Percentiles rank a stretch among this genome's conserved stretches.
These are phyloP conservation scores for Tremella fuciformis DNA, from an alignment of 768 basidiomycete species.

Conservation along the genomic window DNA sequence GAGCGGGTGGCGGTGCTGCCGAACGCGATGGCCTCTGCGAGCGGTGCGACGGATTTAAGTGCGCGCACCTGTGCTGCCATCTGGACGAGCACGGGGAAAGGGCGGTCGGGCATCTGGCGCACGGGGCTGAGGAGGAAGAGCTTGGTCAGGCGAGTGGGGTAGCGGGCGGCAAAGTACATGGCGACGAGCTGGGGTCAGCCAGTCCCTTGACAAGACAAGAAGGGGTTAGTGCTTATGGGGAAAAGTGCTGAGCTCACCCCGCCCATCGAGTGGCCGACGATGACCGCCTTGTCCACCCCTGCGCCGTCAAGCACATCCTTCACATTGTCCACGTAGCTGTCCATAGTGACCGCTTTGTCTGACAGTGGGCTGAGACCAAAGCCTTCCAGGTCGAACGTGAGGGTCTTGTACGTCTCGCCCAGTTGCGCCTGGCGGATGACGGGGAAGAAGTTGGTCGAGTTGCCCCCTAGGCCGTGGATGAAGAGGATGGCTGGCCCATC, in stretches of 20 bases:
- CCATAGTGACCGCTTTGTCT: not conserved
- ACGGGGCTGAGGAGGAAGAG: slow-evolving; percentile 4
- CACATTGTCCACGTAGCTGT: not conserved
- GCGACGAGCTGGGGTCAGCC: slow-evolving; percentile 8
- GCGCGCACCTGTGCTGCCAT: too few relatives aligned
- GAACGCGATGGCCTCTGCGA: not conserved
- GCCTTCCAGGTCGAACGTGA: slow-evolving; percentile 7
- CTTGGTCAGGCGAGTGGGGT: not conserved
- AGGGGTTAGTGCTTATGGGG: not conserved
- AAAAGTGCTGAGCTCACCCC: not conserved
- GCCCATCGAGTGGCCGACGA: slow-evolving; percentile 10
- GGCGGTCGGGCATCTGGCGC: too few relatives aligned
- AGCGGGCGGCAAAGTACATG: slow-evolving; percentile 1
- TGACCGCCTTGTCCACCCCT: not conserved
- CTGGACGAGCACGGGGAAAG: too few relatives aligned
- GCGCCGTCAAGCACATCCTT: slow-evolving; percentile 4
- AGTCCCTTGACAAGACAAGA: too few relatives aligned
- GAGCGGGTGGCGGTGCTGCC: not conserved
- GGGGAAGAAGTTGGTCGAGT: slow-evolving; percentile 1
- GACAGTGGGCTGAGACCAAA: slow-evolving; percentile 2
- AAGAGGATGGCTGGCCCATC: slow-evolving; percentile 5
- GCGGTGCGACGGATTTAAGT: not conserved
- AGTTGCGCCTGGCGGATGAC: not conserved
- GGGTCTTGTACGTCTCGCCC: not conserved
- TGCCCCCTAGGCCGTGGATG: slow-evolving; percentile 11